A percentile compares a stretch with the other conserved stretches of the same genome.
Evolutionary conservation across 1,284 basidiomycete species (phyloP).

Genomic region (Malassezia nana): DNA sequence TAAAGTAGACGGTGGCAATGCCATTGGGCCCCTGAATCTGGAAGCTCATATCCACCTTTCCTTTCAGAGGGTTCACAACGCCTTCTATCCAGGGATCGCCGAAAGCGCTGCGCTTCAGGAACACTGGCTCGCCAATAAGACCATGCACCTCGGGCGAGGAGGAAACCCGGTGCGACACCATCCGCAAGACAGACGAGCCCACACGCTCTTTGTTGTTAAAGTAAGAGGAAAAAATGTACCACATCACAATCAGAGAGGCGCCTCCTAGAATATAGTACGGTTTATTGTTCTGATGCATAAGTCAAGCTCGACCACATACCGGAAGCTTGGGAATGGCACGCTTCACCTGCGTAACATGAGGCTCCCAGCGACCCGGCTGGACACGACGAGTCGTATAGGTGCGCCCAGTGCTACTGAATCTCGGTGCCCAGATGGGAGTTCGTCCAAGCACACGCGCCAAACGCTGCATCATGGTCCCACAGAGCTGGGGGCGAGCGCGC

Average conservation of each 20-base stretch:
- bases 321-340: conserved; percentile 6
- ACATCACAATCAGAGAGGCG: conserved; percentile 14
- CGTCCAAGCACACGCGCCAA: conserved; percentile 3
- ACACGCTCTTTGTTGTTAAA: conserved; percentile 41
- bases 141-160: conserved; percentile 13
- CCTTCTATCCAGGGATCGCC: conserved; percentile 26
- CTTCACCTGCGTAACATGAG: conserved; percentile 15
- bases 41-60: conserved; percentile 33
- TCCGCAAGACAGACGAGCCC: conserved; percentile 26
- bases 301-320: not conserved
- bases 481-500: not conserved
- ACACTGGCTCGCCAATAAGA: conserved; percentile 20
- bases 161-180: conserved; percentile 26
- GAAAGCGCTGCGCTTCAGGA: conserved; percentile 9
- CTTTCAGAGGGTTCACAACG: conserved; percentile 35
- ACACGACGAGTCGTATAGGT: not conserved
- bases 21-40: conserved; percentile 21
- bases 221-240: conserved; percentile 28
- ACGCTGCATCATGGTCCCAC: conserved; percentile 1
- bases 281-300: conserved; percentile 6
- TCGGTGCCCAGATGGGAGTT: not conserved
- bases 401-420: not conserved
- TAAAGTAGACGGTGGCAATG: conserved; percentile 33
- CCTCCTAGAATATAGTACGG: conserved; percentile 9
- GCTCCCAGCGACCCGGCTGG: conserved; percentile 14